These are phyloP conservation scores for Microascus cirrosus DNA, from an alignment of 2,329 filamentous ascomycete species.

Conservation along the genomic window DNA sequence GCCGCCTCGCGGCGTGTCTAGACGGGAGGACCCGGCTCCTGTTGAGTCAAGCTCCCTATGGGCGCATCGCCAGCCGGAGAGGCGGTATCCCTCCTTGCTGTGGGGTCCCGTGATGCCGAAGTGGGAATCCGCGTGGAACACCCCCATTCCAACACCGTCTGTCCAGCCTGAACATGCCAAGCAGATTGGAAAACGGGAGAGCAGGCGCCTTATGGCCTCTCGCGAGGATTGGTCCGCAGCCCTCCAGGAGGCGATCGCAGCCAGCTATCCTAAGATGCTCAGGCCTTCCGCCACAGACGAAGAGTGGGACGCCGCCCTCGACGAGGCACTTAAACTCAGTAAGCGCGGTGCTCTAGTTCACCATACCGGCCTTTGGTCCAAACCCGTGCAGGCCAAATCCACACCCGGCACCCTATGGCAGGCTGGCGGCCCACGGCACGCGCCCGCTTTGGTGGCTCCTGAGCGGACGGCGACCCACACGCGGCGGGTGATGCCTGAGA, in stretches of 20 bases:
- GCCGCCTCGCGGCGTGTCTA: slow-evolving; percentile 10
- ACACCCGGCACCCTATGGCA: background rate
- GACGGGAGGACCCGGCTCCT: slow-evolving; percentile 8
- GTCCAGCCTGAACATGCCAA: background rate
- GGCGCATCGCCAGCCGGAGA: background rate
- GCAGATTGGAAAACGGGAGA: background rate
- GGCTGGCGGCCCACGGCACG: background rate
- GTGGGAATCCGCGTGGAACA: background rate
- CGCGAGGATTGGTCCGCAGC: slow-evolving; percentile 25
- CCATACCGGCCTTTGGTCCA: background rate
- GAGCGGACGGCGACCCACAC: background rate
- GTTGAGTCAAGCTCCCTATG: background rate
- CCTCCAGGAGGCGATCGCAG: slow-evolving; percentile 21
- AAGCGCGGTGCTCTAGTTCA: background rate
- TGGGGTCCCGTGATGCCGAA: background rate
- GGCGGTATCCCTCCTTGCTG: background rate
- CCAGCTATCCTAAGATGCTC: slow-evolving; percentile 4
- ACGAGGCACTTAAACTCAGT: background rate
- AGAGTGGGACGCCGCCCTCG: background rate
- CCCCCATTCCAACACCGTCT: background rate
- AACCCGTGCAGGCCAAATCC: background rate
- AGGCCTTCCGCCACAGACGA: background rate
- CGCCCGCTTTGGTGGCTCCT: background rate
- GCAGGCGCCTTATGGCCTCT: slow-evolving; percentile 9
- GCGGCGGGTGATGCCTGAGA: background rate